Conservation (phyloP, 2,329 filamentous ascomycete genomes). For the Pseudocercospora crystallina region DNA sequence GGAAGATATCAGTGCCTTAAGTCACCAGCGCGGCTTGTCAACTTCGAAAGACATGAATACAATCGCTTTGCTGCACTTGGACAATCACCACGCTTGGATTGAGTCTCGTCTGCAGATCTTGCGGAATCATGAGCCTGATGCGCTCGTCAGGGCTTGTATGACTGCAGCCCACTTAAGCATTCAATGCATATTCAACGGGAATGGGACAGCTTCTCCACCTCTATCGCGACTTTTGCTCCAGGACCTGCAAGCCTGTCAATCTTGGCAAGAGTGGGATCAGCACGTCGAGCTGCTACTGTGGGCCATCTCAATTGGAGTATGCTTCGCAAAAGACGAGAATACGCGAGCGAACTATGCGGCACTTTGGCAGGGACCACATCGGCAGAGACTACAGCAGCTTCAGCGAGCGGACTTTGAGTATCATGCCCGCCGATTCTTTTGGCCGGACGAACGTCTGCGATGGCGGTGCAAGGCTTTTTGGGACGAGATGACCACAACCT, state of each 20-base stretch:
- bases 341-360: no score
- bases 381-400: no score
- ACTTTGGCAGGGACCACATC: no score
- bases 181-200: not conserved
- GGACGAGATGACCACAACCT: no score
- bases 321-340: not conserved
- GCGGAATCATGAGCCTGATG: not conserved
- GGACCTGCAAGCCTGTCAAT: not conserved
- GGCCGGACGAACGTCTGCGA: no score
- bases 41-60: not conserved
- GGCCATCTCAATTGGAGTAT: not conserved
- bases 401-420: no score
- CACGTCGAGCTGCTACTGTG: not conserved
- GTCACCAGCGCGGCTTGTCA: not conserved
- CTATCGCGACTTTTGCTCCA: not conserved
- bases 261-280: not conserved
- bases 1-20: not conserved
- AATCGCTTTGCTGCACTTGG: not conserved
- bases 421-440: no score
- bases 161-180: not conserved
- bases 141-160: not conserved
- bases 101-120: not conserved
- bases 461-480: no score
- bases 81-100: not conserved
- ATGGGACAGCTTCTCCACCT: not conserved